phyloP scores from a whole-genome alignment of 371 early-diverging fungal species.

The Syncephalastrum monosporum region DNA sequence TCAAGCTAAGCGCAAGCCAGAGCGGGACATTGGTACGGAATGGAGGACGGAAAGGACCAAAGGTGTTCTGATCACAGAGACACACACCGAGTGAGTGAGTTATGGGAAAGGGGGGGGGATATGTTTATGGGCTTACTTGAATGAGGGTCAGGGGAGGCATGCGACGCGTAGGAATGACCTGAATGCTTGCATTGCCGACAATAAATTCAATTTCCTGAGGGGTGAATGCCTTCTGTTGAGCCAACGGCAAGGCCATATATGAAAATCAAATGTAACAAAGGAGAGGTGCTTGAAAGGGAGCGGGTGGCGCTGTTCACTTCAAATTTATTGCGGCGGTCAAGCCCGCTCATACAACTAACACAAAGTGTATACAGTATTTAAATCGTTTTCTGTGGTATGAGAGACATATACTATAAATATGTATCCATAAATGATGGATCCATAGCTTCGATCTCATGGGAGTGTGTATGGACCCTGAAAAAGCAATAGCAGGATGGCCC shows the following conservation, averaged over 20 bases:
- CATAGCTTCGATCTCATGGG: no score
- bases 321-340: no score
- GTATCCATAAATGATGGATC: no score
- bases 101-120: background rate
- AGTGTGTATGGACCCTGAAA: no score
- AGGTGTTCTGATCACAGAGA: constrained; percentile 50
- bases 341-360: no score
- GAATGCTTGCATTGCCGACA: constrained; percentile 73
- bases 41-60: constrained; percentile 82
- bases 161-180: constrained; percentile 66
- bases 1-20: constrained; percentile 88
- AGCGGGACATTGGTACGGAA: constrained; percentile 70
- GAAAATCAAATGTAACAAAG: no score
- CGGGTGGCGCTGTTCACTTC: no score
- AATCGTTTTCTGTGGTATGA: no score
- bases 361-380: no score
- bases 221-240: constrained; percentile 62
- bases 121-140: constrained; percentile 44
- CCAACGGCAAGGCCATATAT: constrained; percentile 62
- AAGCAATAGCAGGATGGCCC: no score
- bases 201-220: constrained; percentile 86
- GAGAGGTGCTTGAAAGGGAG: no score
- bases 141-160: constrained; percentile 66
- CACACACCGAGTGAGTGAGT: background rate
- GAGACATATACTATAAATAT: no score